Evolutionary conservation across 352 stramenopile genomes (phyloP).

Genomic region (Pythium diclinum): DNA sequence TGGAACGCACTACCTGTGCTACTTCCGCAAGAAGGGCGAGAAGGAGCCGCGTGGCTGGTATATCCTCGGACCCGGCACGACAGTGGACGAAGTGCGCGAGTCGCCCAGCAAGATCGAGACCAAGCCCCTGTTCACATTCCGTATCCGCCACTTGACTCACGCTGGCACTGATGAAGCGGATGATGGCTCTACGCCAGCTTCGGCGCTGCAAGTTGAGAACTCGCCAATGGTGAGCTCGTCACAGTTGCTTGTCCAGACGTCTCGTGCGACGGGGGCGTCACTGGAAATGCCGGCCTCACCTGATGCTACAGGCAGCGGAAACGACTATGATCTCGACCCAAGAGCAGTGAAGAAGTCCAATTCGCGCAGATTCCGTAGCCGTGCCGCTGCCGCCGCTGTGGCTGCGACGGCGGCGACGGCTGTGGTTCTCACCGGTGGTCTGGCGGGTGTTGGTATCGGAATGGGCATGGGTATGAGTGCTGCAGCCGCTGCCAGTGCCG

Average conservation of each 20-base stretch:
- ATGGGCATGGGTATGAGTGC: slow-evolving; percentile 82
- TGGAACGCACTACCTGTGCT: slow-evolving; percentile 78
- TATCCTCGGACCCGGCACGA: slow-evolving; percentile 71
- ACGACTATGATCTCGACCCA: slow-evolving; percentile 51
- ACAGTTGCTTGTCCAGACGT: slow-evolving; percentile 23
- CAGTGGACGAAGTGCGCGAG: slow-evolving; percentile 80
- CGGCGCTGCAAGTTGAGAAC: slow-evolving; percentile 24
- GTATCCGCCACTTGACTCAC: slow-evolving; percentile 66
- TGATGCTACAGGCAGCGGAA: slow-evolving; percentile 19
- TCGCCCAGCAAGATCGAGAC: slow-evolving; percentile 86
- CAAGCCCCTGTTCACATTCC: slow-evolving; percentile 83
- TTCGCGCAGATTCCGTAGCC: slow-evolving; percentile 59
- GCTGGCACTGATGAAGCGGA: slow-evolving; percentile 44
- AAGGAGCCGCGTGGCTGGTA: slow-evolving; percentile 83
- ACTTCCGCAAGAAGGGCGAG: slow-evolving; percentile 83
- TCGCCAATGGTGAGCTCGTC: slow-evolving; percentile 31
- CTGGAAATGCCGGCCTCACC: slow-evolving; percentile 30
- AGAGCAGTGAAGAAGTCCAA: slow-evolving; percentile 42
- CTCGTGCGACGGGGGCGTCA: slow-evolving; percentile 12
- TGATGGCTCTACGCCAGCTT: slow-evolving; percentile 25
- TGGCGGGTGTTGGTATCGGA: slow-evolving; percentile 75
- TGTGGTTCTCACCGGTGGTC: slow-evolving; percentile 70
- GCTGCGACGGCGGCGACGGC: slow-evolving; percentile 75
- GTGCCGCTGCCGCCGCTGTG: slow-evolving; percentile 59
- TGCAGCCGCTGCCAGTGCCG: slow-evolving; percentile 68